Evolutionary conservation across 306 rosid species (phyloP).

Genomic region (Dicorynia guianensis): DNA sequence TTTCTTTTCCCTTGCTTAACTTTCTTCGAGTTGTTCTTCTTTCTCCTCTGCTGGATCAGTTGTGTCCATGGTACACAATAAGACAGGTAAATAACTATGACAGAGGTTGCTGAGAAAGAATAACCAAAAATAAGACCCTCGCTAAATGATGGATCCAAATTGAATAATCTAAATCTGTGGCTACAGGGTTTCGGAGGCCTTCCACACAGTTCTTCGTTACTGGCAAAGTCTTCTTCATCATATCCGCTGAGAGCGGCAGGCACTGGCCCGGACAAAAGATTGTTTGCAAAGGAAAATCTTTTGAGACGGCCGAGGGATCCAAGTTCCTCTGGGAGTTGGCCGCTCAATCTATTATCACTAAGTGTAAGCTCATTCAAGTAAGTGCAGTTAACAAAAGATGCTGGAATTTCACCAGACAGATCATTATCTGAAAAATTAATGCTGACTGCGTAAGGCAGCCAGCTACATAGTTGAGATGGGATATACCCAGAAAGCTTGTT

Average conservation of each 20-base stretch:
- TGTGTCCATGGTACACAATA: conserved; percentile 2
- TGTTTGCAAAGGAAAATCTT: neutral
- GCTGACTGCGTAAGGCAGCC: neutral
- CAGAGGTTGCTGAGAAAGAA: conserved; percentile 5
- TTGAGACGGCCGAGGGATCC: neutral
- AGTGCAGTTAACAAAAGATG: neutral
- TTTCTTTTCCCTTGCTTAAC: neutral
- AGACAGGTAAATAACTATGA: neutral
- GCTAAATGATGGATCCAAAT: neutral
- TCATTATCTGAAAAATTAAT: conserved; percentile 27
- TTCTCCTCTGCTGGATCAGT: neutral
- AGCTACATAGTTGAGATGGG: conserved; percentile 6
- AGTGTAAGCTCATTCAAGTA: conserved; percentile 3
- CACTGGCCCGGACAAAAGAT: conserved; percentile 36
- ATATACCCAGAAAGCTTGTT: conserved; percentile 36
- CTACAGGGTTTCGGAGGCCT: conserved; percentile 21
- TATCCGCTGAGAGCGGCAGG: rapidly evolving
- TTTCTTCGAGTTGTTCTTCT: neutral
- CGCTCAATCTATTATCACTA: conserved; percentile 24
- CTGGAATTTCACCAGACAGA: conserved; percentile 36
- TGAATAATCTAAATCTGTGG: neutral
- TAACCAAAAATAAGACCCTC: conserved; percentile 38
- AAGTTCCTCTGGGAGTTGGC: conserved; percentile 30
- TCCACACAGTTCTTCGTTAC: conserved; percentile 33
- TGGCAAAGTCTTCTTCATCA: neutral